Base-by-base conservation (phyloP, 495 filamentous ascomycete species). In the Pyrenula massariospora region DNA sequence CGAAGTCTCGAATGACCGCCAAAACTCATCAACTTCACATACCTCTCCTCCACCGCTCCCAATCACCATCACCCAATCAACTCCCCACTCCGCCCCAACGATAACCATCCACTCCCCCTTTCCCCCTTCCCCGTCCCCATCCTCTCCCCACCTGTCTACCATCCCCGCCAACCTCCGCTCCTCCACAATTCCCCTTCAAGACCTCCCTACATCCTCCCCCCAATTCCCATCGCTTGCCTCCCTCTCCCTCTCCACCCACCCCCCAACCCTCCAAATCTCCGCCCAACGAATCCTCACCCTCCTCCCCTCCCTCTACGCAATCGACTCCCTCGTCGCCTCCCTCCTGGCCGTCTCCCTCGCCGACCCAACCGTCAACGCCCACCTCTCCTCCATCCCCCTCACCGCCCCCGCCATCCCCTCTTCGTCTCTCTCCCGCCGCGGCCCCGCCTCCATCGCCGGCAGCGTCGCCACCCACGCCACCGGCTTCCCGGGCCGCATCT, bases 241-340 rank as follows among this genome's bases (percentile, higher is more conserved):
- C 2, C 65, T 82, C 8, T 77, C 81, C 54, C 70, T 82, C 24
- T 64, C 64, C 49, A 75, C 74, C 19, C 70, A 66, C 52, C 31
- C 31, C 15, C 31, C 31, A 42, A 74, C 73, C 1, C 68, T 78
- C 0, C 70, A 71, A 12, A 72, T 83, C 20, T 72, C 70, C 10
- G 73, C 74, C 2, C 71, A 68, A 10, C 61, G 76, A 0, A 70
- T 73, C 19, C 62, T 65, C 12, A 62, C 68, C 3, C 72, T 68
- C 3, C 71, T 82, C 22, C 73, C 73, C 1, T 83, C 81, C 47
- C 76, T 88, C 47, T 90, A 89, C 62, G 73, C 88, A 2, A 77
- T 91, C n/a, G 88, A 92, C 65, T 86, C 88, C 0, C 76, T 81
- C 1, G 76, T 88, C 10, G 77, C 82, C 2, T 85, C 87, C 0